phyloP scores from a whole-genome alignment of 176 grass and related monocot species.

The Avena atlantica region DNA sequence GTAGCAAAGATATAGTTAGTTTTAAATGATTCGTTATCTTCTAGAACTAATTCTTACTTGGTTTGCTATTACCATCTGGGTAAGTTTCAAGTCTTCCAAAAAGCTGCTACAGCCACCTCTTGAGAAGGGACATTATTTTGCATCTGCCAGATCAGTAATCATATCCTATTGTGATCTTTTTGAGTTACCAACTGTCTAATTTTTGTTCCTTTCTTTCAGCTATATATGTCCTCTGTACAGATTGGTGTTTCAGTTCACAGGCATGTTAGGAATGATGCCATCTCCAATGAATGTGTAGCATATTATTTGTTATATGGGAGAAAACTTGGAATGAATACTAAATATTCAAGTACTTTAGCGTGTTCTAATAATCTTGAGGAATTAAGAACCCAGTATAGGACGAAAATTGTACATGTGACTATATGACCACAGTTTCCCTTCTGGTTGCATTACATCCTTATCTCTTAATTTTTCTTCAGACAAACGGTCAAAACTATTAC shows the following conservation, averaged over 20 bases:
- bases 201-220: not conserved
- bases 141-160: not conserved
- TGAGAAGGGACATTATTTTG: not conserved
- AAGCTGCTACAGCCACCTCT: not conserved
- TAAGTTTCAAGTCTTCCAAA: not conserved
- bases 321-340: not conserved
- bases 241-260: not conserved
- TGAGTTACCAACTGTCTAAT: not conserved
- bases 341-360: not conserved
- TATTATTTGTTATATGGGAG: not conserved
- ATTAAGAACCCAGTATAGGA: not conserved
- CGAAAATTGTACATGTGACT: not conserved
- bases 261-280: not conserved
- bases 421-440: not conserved
- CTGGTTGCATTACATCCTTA: not conserved
- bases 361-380: not conserved
- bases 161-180: not conserved
- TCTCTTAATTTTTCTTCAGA: not conserved
- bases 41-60: conserved; percentile 17
- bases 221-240: not conserved
- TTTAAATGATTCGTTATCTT: not conserved
- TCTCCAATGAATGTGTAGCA: not conserved
- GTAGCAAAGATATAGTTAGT: conserved; percentile 33
- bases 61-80: not conserved
- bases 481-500: not conserved